Conservation (phyloP, 805 yeast genomes). For the Candida germanica region DNA sequence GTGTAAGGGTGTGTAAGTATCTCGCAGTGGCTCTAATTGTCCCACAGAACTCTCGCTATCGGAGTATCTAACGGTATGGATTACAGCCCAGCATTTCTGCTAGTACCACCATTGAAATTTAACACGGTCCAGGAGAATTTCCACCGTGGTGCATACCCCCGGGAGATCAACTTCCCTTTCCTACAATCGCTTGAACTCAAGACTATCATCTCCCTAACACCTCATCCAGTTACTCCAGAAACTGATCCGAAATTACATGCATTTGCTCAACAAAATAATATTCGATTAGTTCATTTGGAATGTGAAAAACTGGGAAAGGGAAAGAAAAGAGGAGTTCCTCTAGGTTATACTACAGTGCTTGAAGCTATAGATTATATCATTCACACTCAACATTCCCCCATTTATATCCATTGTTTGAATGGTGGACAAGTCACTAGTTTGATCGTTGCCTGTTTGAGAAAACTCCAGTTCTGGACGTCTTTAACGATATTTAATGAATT, state of each 20-base stretch:
- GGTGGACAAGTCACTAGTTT: slow-evolving; percentile 87
- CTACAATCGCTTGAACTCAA: slow-evolving; percentile 61
- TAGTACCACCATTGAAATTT: slow-evolving; percentile 79
- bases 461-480: slow-evolving; percentile 82
- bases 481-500: slow-evolving; percentile 87
- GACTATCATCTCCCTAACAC: slow-evolving; percentile 76
- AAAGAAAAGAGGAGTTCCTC: slow-evolving; percentile 79
- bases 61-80: slow-evolving; percentile 12
- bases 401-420: slow-evolving; percentile 81
- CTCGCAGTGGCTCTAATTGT: too few relatives aligned
- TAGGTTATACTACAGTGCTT: slow-evolving; percentile 61
- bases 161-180: slow-evolving; percentile 68
- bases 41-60: too few relatives aligned
- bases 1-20: too few relatives aligned
- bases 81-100: slow-evolving; percentile 19
- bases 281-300: slow-evolving; percentile 65
- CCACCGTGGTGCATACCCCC: slow-evolving; percentile 85
- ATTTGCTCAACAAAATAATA: slow-evolving; percentile 53
- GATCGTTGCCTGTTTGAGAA: slow-evolving; percentile 81
- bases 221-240: slow-evolving; percentile 60
- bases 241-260: slow-evolving; percentile 48
- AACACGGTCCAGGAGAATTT: slow-evolving; percentile 65
- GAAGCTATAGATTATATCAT: slow-evolving; percentile 61
- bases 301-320: slow-evolving; percentile 70
- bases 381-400: slow-evolving; percentile 59